Conservation (phyloP, 192 early-diverging fungal genomes). For the Linnemannia zychae region DNA sequence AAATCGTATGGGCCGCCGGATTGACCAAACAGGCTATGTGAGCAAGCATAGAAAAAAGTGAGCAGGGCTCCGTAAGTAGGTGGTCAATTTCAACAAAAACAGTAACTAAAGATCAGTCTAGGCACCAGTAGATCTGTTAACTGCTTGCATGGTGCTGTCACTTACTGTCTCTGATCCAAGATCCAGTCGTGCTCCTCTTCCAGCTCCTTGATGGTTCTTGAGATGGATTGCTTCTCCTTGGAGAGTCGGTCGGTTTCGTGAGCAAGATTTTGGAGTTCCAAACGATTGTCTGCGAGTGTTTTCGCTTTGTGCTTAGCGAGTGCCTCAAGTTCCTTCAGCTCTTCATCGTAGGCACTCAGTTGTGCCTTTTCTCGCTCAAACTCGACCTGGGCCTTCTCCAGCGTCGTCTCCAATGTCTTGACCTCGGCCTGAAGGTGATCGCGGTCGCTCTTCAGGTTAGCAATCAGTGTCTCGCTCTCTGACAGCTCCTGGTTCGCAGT, state of each 20-base stretch:
- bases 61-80: background rate
- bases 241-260: constrained; percentile 84
- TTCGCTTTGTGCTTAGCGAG: constrained; percentile 75
- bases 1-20: constrained; percentile 89
- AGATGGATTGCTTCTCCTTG: constrained; percentile 68
- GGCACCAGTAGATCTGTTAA: no score
- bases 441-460: constrained; percentile 58
- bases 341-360: constrained; percentile 82
- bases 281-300: constrained; percentile 74
- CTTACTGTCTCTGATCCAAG: constrained; percentile 83
- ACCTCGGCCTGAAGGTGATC: constrained; percentile 56
- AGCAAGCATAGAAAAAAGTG: background rate
- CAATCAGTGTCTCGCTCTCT: constrained; percentile 62
- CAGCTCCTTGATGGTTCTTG: constrained; percentile 63
- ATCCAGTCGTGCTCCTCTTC: constrained; percentile 87
- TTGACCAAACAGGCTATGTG: constrained; percentile 84
- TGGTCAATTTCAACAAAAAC: no score
- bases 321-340: constrained; percentile 79
- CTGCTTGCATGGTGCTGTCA: background rate
- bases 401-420: constrained; percentile 15
- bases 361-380: constrained; percentile 75
- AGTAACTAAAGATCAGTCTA: no score
- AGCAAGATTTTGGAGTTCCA: constrained; percentile 85
- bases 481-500: constrained; percentile 59
- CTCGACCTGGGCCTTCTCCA: constrained; percentile 67